phyloP scores from a whole-genome alignment of 2,329 filamentous ascomycete genomes.

The Fusarium sp. region DNA sequence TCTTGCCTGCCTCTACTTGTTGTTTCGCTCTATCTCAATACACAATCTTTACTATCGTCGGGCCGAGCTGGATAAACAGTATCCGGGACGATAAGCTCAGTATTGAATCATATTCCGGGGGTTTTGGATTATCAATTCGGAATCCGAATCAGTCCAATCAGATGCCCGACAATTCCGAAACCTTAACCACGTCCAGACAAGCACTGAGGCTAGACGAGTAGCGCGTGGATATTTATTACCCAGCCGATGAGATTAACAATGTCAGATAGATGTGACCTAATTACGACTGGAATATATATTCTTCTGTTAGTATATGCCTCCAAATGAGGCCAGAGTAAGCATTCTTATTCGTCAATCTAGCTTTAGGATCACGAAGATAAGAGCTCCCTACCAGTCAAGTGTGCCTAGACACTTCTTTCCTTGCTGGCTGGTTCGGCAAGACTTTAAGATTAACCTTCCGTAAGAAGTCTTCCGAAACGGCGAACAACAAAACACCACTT shows the following conservation, averaged over 20 bases:
- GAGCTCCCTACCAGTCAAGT: not conserved
- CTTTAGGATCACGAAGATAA: not conserved
- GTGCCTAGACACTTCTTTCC: too few species aligned
- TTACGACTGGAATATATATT: not conserved
- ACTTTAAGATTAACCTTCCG: too few species aligned
- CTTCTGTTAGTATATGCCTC: not conserved
- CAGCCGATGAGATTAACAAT: not conserved
- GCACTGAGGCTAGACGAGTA: not conserved
- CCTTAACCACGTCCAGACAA: not conserved
- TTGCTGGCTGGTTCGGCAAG: too few species aligned
- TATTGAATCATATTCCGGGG: not conserved
- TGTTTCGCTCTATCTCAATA: not conserved
- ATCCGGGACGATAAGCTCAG: not conserved
- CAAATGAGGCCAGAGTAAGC: not conserved
- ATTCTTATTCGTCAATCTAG: not conserved
- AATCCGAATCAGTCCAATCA: not conserved
- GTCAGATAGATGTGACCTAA: not conserved
- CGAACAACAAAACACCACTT: too few species aligned
- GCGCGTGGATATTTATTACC: not conserved
- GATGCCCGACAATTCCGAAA: not conserved
- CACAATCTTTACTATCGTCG: not conserved
- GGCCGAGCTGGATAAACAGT: not conserved
- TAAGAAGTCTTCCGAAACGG: too few species aligned
- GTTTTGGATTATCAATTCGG: not conserved
- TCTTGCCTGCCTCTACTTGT: not conserved